Conservation (phyloP, 1,139 yeast genomes). For the Blastobotrys serpentis region DNA sequence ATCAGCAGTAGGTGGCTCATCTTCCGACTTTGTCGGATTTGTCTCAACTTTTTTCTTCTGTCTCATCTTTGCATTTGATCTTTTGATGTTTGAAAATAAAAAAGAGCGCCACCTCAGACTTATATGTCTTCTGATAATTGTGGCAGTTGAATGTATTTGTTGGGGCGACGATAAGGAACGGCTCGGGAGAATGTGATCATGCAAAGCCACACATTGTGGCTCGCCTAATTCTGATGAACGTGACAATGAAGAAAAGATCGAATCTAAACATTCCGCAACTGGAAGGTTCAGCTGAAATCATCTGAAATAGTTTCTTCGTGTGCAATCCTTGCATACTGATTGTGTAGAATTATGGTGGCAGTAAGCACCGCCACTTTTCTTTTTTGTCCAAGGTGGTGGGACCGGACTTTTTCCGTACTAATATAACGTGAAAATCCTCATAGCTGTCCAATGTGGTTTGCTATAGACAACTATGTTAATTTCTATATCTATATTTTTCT, state of each 20-base stretch:
- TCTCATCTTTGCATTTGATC: background rate
- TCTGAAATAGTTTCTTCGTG: too few relatives aligned
- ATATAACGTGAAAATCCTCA: too few relatives aligned
- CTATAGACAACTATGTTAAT: too few relatives aligned
- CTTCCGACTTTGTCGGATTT: background rate
- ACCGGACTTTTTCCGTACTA: too few relatives aligned
- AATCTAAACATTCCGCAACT: background rate
- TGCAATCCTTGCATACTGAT: too few relatives aligned
- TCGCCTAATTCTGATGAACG: background rate
- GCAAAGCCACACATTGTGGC: background rate
- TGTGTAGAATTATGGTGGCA: background rate
- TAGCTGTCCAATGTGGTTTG: too few relatives aligned
- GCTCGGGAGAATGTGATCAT: conserved; percentile 4
- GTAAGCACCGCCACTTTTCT: too few relatives aligned
- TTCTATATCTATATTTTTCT: too few relatives aligned
- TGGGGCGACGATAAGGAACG: background rate
- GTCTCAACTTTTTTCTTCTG: background rate
- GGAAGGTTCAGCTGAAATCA: too few relatives aligned
- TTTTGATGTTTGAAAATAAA: too few relatives aligned
- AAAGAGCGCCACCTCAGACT: too few relatives aligned
- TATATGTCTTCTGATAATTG: background rate
- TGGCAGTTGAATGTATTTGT: conserved; percentile 3
- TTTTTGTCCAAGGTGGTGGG: too few relatives aligned
- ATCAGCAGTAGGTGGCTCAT: background rate
- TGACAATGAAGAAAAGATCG: background rate